Evolutionary conservation across 768 basidiomycete species (phyloP).

Genomic region (Trametes coccinea): DNA sequence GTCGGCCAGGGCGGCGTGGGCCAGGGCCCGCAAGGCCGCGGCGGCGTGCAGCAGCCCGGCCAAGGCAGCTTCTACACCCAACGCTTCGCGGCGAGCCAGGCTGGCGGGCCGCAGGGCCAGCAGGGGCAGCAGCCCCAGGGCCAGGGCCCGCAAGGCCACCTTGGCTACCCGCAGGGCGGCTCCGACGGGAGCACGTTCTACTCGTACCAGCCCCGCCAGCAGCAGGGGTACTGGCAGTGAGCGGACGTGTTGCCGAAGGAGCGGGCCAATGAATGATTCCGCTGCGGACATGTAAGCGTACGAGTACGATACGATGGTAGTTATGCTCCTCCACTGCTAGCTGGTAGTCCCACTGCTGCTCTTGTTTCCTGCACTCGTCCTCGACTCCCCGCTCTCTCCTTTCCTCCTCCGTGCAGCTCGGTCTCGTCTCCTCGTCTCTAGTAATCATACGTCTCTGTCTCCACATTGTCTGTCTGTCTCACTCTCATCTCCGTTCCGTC

Average conservation of each 20-base stretch:
- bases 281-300: not conserved
- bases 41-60: slow-evolving; percentile 43
- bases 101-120: slow-evolving; percentile 49
- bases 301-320: slow-evolving; percentile 9
- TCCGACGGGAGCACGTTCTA: slow-evolving; percentile 66
- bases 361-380: not conserved
- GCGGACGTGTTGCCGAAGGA: not conserved
- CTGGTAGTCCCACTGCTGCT: slow-evolving; percentile 1
- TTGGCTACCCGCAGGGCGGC: slow-evolving; percentile 63
- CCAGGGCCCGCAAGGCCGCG: slow-evolving; percentile 44
- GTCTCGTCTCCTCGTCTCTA: slow-evolving; percentile 3
- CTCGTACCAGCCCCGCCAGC: slow-evolving; percentile 69
- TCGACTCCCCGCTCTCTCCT: not conserved
- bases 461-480: slow-evolving; percentile 15
- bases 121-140: slow-evolving; percentile 41
- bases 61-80: slow-evolving; percentile 47
- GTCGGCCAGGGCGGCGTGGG: slow-evolving; percentile 41
- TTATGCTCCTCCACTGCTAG: slow-evolving; percentile 1
- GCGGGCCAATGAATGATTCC: not conserved
- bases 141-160: slow-evolving; percentile 52
- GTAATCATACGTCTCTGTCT: slow-evolving; percentile 12
- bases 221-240: slow-evolving; percentile 60
- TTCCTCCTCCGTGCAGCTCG: slow-evolving; percentile 3
- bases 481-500: slow-evolving; percentile 22
- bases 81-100: slow-evolving; percentile 44